These are phyloP conservation scores for Nothopassalora personata DNA, from an alignment of 2,329 filamentous ascomycete species.

Conservation along the genomic window DNA sequence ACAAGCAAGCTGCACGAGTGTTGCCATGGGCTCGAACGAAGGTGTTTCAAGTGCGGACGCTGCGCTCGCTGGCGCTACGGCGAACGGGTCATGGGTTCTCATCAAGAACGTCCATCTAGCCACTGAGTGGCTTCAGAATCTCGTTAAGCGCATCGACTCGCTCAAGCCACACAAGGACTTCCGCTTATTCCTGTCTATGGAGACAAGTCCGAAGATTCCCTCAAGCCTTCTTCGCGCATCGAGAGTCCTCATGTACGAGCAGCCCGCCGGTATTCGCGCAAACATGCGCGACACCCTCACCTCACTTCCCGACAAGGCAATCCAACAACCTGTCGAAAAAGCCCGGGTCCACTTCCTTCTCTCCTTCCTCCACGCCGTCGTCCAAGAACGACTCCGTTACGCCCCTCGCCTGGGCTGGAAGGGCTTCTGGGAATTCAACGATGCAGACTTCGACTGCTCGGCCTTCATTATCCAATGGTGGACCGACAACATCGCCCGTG, in stretches of 20 bases:
- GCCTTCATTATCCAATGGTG: conserved; percentile 93
- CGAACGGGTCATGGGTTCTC: conserved; percentile 89
- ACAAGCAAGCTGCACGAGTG: conserved; percentile 82
- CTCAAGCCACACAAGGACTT: conserved; percentile 92
- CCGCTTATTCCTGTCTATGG: conserved; percentile 95
- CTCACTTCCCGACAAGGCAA: conserved; percentile 54
- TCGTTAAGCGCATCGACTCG: conserved; percentile 93
- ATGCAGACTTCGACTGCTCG: conserved; percentile 97
- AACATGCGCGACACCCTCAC: conserved; percentile 99
- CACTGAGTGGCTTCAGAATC: conserved; percentile 90
- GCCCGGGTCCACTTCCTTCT: conserved; percentile 83
- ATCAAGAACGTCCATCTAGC: conserved; percentile 99
- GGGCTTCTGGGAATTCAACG: conserved; percentile 99
- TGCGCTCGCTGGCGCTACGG: conserved; percentile 85
- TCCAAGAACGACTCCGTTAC: conserved; percentile 91
- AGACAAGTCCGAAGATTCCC: conserved; percentile 91
- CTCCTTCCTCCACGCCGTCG: conserved; percentile 90
- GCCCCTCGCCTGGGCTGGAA: conserved; percentile 94
- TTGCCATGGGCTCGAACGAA: conserved; percentile 98
- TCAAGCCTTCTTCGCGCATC: conserved; percentile 92
- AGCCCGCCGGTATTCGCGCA: conserved; percentile 89
- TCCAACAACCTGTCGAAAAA: conserved; percentile 83
- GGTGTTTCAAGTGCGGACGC: conserved; percentile 89
- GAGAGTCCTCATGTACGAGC: conserved; percentile 94
- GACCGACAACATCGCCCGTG: conserved; percentile 76